phyloP scores from a whole-genome alignment of 352 stramenopile species.

The Phytophthora aleatoria region DNA sequence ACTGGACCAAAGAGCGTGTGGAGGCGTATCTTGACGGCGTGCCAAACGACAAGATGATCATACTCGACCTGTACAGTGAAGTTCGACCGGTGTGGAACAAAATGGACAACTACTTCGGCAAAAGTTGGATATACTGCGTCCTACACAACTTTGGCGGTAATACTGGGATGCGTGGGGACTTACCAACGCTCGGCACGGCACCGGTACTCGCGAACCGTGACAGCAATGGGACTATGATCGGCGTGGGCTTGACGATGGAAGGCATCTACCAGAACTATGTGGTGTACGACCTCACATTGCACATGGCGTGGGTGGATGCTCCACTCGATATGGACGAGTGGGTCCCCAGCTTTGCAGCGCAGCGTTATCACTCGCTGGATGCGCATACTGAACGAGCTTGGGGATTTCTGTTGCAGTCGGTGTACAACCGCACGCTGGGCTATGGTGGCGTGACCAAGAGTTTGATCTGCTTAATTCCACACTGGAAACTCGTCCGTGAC shows the following conservation, averaged over 20 bases:
- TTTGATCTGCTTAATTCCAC: constrained; percentile 65
- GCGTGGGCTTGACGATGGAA: constrained; percentile 83
- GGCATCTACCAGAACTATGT: constrained; percentile 90
- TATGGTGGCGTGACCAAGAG: constrained; percentile 81
- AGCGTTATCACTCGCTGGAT: constrained; percentile 66
- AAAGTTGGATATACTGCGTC: constrained; percentile 86
- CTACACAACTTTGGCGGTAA: constrained; percentile 86
- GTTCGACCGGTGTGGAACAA: constrained; percentile 71
- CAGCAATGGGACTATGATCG: constrained; percentile 74
- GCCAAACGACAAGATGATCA: constrained; percentile 71
- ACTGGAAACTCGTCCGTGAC: constrained; percentile 67
- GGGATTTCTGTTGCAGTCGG: constrained; percentile 53
- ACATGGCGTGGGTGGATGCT: constrained; percentile 69
- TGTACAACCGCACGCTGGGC: constrained; percentile 75
- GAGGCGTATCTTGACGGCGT: constrained; percentile 60
- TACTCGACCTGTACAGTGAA: constrained; percentile 85
- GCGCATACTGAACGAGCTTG: constrained; percentile 58
- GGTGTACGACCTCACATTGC: constrained; percentile 77
- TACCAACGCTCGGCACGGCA: constrained; percentile 59
- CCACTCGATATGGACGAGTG: constrained; percentile 51
- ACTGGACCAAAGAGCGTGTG: constrained; percentile 71
- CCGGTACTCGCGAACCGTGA: constrained; percentile 46
- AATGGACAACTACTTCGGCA: constrained; percentile 82
- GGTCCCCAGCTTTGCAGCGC: constrained; percentile 55
- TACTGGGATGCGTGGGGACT: constrained; percentile 75